Evolutionary conservation across 2,329 filamentous ascomycete species (phyloP).

Genomic region (Hypomyces perniciosus): DNA sequence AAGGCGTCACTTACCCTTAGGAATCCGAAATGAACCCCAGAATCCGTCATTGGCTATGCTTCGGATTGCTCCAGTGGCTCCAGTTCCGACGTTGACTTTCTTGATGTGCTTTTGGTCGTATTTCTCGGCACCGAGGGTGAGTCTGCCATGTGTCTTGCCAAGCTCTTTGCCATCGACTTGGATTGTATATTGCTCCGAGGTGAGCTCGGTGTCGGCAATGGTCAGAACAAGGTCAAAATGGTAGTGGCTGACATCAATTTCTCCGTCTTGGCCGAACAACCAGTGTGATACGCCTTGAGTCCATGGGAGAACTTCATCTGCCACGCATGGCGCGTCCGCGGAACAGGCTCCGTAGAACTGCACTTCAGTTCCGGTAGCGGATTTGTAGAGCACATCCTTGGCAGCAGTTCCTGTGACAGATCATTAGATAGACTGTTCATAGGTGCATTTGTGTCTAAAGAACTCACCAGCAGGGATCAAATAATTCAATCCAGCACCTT

Average conservation of each 20-base stretch:
- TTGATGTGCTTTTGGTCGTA: not conserved
- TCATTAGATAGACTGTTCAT: not conserved
- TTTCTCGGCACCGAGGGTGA: not conserved
- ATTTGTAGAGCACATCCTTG: not conserved
- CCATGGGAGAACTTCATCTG: not conserved
- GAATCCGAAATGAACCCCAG: constrained; percentile 5
- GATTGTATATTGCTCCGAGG: constrained; percentile 2
- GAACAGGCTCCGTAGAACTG: constrained; percentile 5
- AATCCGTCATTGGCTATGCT: constrained; percentile 6
- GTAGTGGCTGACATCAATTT: not conserved
- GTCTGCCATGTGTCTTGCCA: constrained; percentile 1
- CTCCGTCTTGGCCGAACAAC: not conserved
- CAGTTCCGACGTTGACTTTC: not conserved
- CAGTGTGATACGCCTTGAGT: not conserved
- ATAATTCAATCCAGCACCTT: not conserved
- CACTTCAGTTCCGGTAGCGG: not conserved
- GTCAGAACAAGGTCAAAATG: not conserved
- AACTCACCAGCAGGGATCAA: constrained; percentile 2
- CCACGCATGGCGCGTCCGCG: not conserved
- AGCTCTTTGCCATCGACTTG: not conserved
- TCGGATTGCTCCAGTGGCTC: not conserved
- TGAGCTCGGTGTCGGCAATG: not conserved
- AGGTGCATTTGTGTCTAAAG: not conserved
- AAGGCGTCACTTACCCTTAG: not conserved
- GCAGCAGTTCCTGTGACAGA: not conserved